phyloP scores from a whole-genome alignment of 805 yeast species.

The Yarrowia divulgata region DNA sequence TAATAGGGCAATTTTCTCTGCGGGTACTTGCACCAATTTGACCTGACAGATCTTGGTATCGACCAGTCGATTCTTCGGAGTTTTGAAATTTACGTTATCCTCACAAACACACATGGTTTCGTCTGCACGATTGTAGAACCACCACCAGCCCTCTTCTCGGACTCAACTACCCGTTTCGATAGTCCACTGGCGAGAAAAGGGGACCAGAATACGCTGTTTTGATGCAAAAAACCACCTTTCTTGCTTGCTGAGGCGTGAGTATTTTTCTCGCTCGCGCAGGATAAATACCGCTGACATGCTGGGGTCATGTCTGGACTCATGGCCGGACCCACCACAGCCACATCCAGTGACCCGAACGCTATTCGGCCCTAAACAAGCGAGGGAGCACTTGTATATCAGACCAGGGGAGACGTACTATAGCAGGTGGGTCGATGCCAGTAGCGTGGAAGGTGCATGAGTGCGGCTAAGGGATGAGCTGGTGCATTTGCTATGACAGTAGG shows the following conservation, averaged over 20 bases:
- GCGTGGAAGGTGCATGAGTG: constrained; percentile 2
- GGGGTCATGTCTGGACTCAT: neutral
- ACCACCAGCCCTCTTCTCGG: constrained; percentile 2
- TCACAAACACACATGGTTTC: neutral
- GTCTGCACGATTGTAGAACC: neutral
- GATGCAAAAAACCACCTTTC: neutral
- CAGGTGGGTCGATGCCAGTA: constrained; percentile 4
- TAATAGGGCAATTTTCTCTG: too few species aligned
- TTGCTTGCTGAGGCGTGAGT: neutral
- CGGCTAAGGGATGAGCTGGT: constrained; percentile 3
- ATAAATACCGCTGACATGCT: constrained; percentile 16
- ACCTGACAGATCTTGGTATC: neutral
- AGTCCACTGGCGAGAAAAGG: neutral
- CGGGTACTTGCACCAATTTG: too few species aligned
- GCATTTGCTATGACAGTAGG: neutral
- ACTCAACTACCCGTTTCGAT: neutral
- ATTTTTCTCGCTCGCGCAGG: neutral
- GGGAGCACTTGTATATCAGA: too few species aligned
- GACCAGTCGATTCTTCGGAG: neutral
- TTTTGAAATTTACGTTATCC: neutral
- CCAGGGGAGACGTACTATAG: neutral
- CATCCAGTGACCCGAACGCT: constrained; percentile 2
- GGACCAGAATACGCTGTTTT: too few species aligned
- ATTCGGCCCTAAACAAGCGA: constrained; percentile 6
- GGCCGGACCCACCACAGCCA: constrained; percentile 21